Percentiles rank a stretch among this genome's conserved stretches.
phyloP scores from a whole-genome alignment of 345 rosid genomes.

The Odontarrhena argentea region DNA sequence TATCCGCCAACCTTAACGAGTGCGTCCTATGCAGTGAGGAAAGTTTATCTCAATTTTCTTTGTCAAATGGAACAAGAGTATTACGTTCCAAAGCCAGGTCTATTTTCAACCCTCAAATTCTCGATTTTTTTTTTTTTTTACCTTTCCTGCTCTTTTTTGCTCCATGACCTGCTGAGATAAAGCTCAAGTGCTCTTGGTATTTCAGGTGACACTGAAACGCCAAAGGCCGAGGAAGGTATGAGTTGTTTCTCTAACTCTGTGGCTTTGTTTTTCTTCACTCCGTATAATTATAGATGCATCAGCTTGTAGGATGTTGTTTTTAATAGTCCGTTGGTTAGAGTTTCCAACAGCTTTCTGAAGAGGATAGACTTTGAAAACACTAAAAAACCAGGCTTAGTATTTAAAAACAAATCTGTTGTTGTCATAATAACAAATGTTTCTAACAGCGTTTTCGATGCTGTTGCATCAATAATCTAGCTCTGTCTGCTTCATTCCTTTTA shows the following conservation, averaged over 20 bases:
- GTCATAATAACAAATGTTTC: neutral
- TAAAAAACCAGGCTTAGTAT: too few species aligned
- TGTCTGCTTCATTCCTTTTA: constrained; percentile 19
- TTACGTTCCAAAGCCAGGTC: constrained; percentile 47
- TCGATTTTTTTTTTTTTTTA: neutral
- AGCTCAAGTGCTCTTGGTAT: constrained; percentile 6
- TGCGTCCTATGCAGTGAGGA: constrained; percentile 82
- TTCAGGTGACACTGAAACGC: constrained; percentile 35
- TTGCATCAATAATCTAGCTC: neutral
- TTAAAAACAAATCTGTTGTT: too few species aligned
- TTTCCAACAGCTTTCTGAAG: neutral
- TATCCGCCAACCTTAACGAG: constrained; percentile 88
- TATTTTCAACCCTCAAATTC: neutral
- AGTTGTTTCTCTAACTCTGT: constrained; percentile 7
- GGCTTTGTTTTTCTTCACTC: constrained; percentile 8
- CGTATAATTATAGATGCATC: constrained; percentile 12
- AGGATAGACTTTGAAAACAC: too few species aligned
- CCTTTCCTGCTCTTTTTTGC: neutral
- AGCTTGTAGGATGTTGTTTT: constrained; percentile 18
- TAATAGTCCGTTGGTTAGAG: constrained; percentile 6
- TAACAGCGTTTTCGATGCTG: too few species aligned
- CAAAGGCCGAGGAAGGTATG: constrained; percentile 38
- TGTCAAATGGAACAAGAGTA: constrained; percentile 74
- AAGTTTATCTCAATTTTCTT: constrained; percentile 70
- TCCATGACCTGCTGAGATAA: constrained; percentile 8